Conservation (phyloP, 106 monocot species). For the Platanthera guangdongensis region DNA sequence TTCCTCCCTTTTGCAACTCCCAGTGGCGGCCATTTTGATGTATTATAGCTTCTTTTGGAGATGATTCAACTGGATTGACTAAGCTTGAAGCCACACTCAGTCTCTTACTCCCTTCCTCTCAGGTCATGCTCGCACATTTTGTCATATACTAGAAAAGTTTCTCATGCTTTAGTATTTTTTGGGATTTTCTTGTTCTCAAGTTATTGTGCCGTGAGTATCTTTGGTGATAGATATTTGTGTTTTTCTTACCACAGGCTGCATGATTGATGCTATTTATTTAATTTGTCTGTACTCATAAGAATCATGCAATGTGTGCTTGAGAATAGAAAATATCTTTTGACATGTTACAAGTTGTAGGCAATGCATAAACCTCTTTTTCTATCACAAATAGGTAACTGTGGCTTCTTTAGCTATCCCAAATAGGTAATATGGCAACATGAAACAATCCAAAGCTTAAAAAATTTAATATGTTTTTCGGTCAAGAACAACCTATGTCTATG, state of each 20-base stretch:
- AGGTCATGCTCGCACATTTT: constrained; percentile 32
- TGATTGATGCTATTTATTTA: neutral
- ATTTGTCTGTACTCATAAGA: neutral
- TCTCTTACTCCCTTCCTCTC: constrained; percentile 48
- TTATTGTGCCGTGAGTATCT: neutral
- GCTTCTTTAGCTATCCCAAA: too few species aligned
- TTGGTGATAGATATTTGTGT: too few species aligned
- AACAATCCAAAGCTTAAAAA: too few species aligned
- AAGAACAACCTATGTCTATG: too few species aligned
- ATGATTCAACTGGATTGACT: constrained; percentile 45
- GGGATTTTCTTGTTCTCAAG: neutral
- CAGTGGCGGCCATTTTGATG: too few species aligned
- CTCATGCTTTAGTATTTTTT: neutral
- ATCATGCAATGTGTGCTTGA: neutral
- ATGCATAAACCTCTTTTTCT: too few species aligned
- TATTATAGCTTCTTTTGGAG: constrained; percentile 78
- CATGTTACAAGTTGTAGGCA: too few species aligned
- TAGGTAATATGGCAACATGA: too few species aligned
- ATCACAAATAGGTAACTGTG: too few species aligned
- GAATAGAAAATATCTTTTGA: neutral
- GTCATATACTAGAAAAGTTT: neutral
- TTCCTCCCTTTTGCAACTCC: too few species aligned
- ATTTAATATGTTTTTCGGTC: too few species aligned
- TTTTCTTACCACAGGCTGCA: neutral
- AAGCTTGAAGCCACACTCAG: constrained; percentile 72